These are phyloP conservation scores for Cornus kousa DNA, from an alignment of 148 eudicot genomes.

Conservation along the genomic window DNA sequence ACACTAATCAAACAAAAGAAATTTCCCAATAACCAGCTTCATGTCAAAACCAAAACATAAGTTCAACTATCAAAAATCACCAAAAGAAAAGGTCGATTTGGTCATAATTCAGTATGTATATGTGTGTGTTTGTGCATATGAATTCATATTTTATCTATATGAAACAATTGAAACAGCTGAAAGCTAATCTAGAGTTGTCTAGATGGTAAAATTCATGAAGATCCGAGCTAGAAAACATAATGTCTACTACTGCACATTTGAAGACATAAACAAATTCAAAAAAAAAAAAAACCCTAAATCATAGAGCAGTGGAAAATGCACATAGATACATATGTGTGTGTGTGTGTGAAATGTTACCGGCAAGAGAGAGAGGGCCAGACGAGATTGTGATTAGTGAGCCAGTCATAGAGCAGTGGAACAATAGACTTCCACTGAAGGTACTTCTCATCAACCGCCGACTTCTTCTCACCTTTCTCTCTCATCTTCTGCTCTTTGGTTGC, in stretches of 20 bases:
- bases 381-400: conserved; percentile 57
- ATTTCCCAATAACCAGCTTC: neutral
- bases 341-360: conserved; percentile 34
- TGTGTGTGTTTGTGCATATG: too few species aligned
- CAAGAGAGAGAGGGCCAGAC: conserved; percentile 77
- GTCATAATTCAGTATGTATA: too few species aligned
- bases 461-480: conserved; percentile 43
- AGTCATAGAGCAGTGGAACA: conserved; percentile 59
- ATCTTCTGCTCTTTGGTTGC: conserved; percentile 20
- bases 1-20: neutral
- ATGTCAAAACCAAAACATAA: neutral
- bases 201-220: neutral
- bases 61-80: too few species aligned
- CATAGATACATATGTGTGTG: neutral
- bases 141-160: neutral
- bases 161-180: neutral
- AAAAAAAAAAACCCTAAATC: neutral
- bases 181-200: neutral
- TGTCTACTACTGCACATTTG: neutral
- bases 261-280: conserved; percentile 4
- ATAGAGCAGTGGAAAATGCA: too few species aligned
- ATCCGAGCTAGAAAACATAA: neutral
- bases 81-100: too few species aligned
- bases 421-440: conserved; percentile 49
- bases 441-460: conserved; percentile 41